Evolutionary conservation across 345 rosid genomes (phyloP).

Genomic region (Pugionium dolabratum): DNA sequence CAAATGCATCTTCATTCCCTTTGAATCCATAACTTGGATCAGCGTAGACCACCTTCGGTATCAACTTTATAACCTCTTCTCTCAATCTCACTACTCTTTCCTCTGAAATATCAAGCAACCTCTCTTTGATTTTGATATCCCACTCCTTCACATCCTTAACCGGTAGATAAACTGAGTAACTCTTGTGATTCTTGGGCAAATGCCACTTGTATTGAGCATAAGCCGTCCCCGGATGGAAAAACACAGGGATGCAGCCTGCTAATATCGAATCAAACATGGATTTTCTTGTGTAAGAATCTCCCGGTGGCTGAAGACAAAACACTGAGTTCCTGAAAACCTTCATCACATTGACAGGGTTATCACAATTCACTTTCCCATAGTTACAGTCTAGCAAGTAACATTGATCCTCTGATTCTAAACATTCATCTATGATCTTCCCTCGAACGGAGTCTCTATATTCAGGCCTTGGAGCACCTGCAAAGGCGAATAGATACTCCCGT

Average conservation of each 20-base stretch:
- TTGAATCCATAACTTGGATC: constrained; percentile 42
- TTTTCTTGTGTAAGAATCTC: constrained; percentile 67
- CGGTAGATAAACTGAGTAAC: constrained; percentile 59
- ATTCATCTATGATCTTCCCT: constrained; percentile 62
- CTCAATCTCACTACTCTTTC: constrained; percentile 44
- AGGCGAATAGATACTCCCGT: constrained; percentile 54
- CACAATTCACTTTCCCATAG: constrained; percentile 51
- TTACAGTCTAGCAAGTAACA: constrained; percentile 62
- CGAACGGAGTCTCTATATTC: constrained; percentile 54
- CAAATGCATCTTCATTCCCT: constrained; percentile 59
- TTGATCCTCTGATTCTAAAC: constrained; percentile 44
- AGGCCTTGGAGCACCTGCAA: constrained; percentile 66
- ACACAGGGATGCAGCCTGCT: constrained; percentile 68
- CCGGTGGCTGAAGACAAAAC: constrained; percentile 68
- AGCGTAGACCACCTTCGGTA: constrained; percentile 56
- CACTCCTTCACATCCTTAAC: constrained; percentile 45
- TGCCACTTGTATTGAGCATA: constrained; percentile 65
- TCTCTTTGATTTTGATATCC: constrained; percentile 43
- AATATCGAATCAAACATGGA: constrained; percentile 61
- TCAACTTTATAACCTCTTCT: constrained; percentile 61
- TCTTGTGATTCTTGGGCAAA: constrained; percentile 47
- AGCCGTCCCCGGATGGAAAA: constrained; percentile 69
- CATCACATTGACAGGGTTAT: constrained; percentile 63
- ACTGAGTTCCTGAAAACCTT: constrained; percentile 53
- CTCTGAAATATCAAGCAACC: constrained; percentile 44